Conservation (phyloP, 2,329 filamentous ascomycete species). For the Chrysosporium queenslandicum region DNA sequence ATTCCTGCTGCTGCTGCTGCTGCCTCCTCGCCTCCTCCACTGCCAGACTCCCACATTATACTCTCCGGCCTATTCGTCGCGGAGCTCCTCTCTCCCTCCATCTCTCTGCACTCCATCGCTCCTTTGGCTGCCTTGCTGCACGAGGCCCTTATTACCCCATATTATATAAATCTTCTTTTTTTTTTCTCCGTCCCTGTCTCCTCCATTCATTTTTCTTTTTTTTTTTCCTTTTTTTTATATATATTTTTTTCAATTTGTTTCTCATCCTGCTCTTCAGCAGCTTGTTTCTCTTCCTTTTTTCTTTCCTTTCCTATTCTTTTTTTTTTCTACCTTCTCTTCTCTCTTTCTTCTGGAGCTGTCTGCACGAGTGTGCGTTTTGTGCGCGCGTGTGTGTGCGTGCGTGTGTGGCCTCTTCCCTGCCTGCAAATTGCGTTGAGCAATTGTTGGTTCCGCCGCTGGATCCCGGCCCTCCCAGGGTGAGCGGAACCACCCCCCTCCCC, state of each 20-base stretch:
- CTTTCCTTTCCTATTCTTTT: neutral
- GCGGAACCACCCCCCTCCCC: neutral
- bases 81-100: neutral
- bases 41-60: constrained; percentile 7
- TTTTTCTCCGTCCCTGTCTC: constrained; percentile 1
- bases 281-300: neutral
- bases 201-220: neutral
- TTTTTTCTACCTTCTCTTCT: neutral
- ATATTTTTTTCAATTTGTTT: constrained; percentile 1
- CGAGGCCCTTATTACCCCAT: constrained; percentile 12
- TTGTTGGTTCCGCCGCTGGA: constrained; percentile 1
- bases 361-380: no score
- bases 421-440: neutral
- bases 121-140: no score
- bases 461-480: neutral
- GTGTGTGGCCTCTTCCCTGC: neutral
- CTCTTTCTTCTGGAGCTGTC: no score
- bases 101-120: no score
- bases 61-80: neutral
- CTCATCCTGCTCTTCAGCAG: neutral
- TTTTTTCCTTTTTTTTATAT: neutral
- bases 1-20: no score
- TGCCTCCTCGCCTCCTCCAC: neutral
- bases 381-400: neutral
- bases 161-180: constrained; percentile 3